Evolutionary conservation across 768 basidiomycete genomes (phyloP).

Genomic region (Mycena alexandri): DNA sequence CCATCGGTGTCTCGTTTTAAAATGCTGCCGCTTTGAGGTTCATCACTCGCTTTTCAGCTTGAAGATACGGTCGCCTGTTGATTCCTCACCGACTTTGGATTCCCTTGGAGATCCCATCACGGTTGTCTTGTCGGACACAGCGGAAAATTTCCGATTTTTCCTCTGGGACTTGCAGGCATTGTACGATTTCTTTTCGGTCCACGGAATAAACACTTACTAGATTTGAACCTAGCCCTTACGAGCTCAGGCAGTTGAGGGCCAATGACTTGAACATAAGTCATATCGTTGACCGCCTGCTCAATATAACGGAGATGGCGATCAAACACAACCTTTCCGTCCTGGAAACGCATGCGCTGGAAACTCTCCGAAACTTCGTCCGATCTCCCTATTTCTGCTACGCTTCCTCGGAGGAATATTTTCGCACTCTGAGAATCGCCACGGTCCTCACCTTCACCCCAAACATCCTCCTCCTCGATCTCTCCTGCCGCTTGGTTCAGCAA

Average conservation of each 20-base stretch:
- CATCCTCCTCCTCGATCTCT: slow-evolving; percentile 54
- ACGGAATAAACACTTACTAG: background rate
- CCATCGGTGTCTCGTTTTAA: background rate
- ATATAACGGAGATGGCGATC: slow-evolving; percentile 59
- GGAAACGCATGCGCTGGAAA: slow-evolving; percentile 58
- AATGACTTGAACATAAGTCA: slow-evolving; percentile 26
- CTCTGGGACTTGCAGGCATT: slow-evolving; percentile 63
- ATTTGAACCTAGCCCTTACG: slow-evolving; percentile 49
- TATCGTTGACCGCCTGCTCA: slow-evolving; percentile 57
- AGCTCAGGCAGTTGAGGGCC: slow-evolving; percentile 46
- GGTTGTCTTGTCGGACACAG: slow-evolving; percentile 52
- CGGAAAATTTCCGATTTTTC: slow-evolving; percentile 61
- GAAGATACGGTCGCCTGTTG: slow-evolving; percentile 52
- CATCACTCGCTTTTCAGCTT: slow-evolving; percentile 61
- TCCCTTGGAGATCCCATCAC: slow-evolving; percentile 47
- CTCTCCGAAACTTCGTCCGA: slow-evolving; percentile 24
- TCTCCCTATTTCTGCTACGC: slow-evolving; percentile 42
- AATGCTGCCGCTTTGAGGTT: slow-evolving; percentile 47
- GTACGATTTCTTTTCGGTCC: slow-evolving; percentile 48
- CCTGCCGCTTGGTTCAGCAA: slow-evolving; percentile 1
- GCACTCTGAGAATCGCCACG: slow-evolving; percentile 65
- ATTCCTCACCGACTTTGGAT: slow-evolving; percentile 23
- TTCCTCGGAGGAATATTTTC: slow-evolving; percentile 49
- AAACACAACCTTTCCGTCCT: slow-evolving; percentile 63
- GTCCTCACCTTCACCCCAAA: slow-evolving; percentile 61